phyloP scores from a whole-genome alignment of 768 basidiomycete genomes.

The Coprinopsis strossmayeri region DNA sequence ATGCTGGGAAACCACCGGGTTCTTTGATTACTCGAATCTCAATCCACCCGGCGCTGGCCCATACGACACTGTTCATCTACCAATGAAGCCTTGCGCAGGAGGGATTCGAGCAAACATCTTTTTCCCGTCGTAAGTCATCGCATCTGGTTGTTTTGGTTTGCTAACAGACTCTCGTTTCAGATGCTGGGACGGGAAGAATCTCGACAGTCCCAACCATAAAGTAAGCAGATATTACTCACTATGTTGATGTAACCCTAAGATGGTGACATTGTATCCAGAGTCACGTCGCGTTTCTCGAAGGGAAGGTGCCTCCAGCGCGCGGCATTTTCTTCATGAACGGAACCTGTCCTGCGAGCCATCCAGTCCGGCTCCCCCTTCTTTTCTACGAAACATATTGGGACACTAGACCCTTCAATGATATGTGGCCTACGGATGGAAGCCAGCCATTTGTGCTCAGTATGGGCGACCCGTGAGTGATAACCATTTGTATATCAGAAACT shows the following conservation, averaged over 20 bases:
- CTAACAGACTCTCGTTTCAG: neutral
- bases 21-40: neutral
- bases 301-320: neutral
- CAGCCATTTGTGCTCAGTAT: slow-evolving; percentile 10
- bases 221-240: neutral
- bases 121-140: slow-evolving; percentile 8
- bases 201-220: slow-evolving; percentile 8
- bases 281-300: slow-evolving; percentile 4
- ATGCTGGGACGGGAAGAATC: slow-evolving; percentile 10
- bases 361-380: slow-evolving; percentile 6
- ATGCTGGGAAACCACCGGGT: neutral
- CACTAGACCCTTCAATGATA: slow-evolving; percentile 4
- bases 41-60: neutral
- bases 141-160: no score
- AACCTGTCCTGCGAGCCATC: slow-evolving; percentile 5
- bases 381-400: slow-evolving; percentile 10
- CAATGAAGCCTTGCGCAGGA: neutral
- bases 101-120: slow-evolving; percentile 7
- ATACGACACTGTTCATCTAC: neutral
- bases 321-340: slow-evolving; percentile 4
- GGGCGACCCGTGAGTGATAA: slow-evolving; percentile 9
- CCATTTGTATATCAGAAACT: neutral
- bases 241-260: no score
- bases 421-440: slow-evolving; percentile 8
- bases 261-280: neutral